Base-by-base conservation (phyloP, 805 yeast genomes). In the Metschnikowia rubicola region DNA sequence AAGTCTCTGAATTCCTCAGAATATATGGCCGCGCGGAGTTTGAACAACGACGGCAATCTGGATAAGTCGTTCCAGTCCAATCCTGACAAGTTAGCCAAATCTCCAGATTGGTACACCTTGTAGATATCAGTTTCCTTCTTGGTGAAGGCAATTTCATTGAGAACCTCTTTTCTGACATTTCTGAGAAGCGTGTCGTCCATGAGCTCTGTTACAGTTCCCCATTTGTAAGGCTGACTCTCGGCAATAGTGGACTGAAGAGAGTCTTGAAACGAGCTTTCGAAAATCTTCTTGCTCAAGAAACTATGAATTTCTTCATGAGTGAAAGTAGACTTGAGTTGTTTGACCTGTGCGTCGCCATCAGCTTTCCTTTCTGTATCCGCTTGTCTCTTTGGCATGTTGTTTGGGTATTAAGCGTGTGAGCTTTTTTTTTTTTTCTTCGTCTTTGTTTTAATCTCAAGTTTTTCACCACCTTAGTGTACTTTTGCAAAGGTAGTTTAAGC, bases 71-170 rank as follows among this genome's bases (percentile, higher is more conserved):
- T 79, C 74, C 83, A 76, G 52, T 89, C 80, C 51, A 94, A 73
- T 1, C 97, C 97, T 0, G 94, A 86, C 37, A 94, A 68, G 63
- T 94, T 95, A 36, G 97, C 96, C 56, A 94, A 77, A 66, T 89
- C 97, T 63, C 85, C 99, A 68, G 80, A 87, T 72, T 84, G 97
- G 69, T 68, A 83, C 30, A 92, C 96, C 64, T 88, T 91, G 67
- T 94, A 94, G 53, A 94, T 94, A 63, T 94, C 99, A 0, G 99
- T 94, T 66, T 95, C 99, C 65, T 95, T 94, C 57, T 84, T 81
- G 9, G 98, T 90, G 73, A 95, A 94, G 37, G 88, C 94, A 51
- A 94, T 84, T 59, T 90, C 86, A 2, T 75, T 68, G 54, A 88
- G 77, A 26, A 95, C 90, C 64, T 94, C 99, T 47, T 80, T 79